These are phyloP conservation scores for Rusavskia elegans DNA, from an alignment of 495 filamentous ascomycete species.

Conservation along the genomic window DNA sequence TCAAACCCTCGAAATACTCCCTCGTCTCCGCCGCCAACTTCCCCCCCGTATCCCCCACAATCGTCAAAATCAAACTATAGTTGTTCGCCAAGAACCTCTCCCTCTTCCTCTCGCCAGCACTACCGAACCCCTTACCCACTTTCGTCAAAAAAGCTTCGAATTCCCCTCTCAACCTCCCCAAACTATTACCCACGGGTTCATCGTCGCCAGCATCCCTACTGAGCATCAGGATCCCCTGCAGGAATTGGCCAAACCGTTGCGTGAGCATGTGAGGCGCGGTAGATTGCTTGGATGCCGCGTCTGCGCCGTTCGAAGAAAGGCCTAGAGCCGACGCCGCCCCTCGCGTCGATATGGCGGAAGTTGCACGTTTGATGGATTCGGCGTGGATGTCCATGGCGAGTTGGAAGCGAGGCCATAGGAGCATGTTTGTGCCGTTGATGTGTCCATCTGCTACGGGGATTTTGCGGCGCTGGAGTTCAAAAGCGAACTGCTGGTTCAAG, in stretches of 20 bases:
- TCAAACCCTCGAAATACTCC: constrained; percentile 12
- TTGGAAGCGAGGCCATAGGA: constrained; percentile 91
- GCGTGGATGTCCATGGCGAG: constrained; percentile 83
- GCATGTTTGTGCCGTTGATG: constrained; percentile 88
- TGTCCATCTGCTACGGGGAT: constrained; percentile 80
- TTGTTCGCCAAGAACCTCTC: constrained; percentile 89
- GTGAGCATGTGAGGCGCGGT: constrained; percentile 84
- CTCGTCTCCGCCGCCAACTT: constrained; percentile 8
- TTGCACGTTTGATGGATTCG: constrained; percentile 56
- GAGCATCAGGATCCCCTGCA: constrained; percentile 68
- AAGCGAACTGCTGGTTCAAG: constrained; percentile 81
- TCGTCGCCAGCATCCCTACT: constrained; percentile 71
- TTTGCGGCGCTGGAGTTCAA: constrained; percentile 80
- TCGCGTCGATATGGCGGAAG: constrained; percentile 25
- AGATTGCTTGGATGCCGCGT: constrained; percentile 44
- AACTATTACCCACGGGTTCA: constrained; percentile 71
- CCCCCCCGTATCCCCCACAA: constrained; percentile 34
- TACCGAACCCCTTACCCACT: constrained; percentile 43
- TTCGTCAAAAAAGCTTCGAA: constrained; percentile 63
- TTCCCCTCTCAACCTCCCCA: constrained; percentile 59
- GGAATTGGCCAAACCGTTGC: constrained; percentile 78
- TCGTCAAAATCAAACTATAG: constrained; percentile 79
- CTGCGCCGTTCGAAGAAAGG: constrained; percentile 40
- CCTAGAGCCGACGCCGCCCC: constrained; percentile 34
- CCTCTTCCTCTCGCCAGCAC: constrained; percentile 63